These are phyloP conservation scores for Anthracocystis panici-leucophaei DNA, from an alignment of 1,284 basidiomycete genomes.

Conservation along the genomic window DNA sequence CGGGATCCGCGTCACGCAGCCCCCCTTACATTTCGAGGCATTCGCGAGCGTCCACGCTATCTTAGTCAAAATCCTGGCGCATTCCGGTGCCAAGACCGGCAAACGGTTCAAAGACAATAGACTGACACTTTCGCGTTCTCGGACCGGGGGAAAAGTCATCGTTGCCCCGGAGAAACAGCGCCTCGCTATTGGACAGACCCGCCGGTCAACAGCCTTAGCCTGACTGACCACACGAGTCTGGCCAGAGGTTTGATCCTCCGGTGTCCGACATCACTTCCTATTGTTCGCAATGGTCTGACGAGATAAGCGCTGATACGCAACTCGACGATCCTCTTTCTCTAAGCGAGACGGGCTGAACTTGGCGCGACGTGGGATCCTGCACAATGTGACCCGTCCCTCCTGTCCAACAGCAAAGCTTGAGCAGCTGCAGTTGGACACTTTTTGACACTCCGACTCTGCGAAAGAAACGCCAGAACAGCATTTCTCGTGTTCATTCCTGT, in stretches of 20 bases:
- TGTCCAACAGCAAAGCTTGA: background rate
- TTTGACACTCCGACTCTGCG: constrained; percentile 29
- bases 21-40: background rate
- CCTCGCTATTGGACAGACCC: background rate
- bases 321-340: constrained; percentile 5
- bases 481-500: too few relatives aligned
- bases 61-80: too few relatives aligned
- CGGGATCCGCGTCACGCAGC: background rate
- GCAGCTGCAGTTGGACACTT: constrained; percentile 1
- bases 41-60: too few relatives aligned
- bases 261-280: background rate
- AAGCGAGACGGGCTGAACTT: background rate
- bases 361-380: too few relatives aligned
- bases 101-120: too few relatives aligned
- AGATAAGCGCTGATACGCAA: background rate
- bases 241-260: background rate
- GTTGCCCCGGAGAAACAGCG: too few relatives aligned
- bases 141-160: too few relatives aligned
- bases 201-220: background rate
- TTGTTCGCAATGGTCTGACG: background rate
- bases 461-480: background rate
- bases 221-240: background rate
- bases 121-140: too few relatives aligned
- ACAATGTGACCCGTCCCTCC: too few relatives aligned
- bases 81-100: too few relatives aligned